phyloP scores from a whole-genome alignment of 2,329 filamentous ascomycete species.

The Fusarium secorum region DNA sequence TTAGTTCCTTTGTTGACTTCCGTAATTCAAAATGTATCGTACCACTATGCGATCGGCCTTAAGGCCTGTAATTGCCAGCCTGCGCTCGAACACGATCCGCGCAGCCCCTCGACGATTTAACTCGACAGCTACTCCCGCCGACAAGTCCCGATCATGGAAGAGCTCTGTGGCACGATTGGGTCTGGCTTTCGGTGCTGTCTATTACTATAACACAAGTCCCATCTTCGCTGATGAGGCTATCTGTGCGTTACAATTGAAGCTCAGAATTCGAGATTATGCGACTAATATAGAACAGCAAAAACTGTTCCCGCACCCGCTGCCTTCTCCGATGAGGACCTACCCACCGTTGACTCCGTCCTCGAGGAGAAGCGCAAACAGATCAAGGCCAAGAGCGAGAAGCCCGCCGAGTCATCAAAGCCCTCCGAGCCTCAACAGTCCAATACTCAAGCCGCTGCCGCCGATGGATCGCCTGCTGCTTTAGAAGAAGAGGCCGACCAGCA shows the following conservation, averaged over 20 bases:
- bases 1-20: constrained; percentile 6
- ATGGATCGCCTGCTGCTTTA: constrained; percentile 60
- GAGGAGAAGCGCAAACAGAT: constrained; percentile 67
- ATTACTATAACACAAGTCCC: constrained; percentile 92
- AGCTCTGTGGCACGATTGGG: constrained; percentile 76
- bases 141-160: constrained; percentile 84
- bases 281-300: constrained; percentile 38
- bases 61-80: constrained; percentile 52
- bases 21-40: constrained; percentile 57
- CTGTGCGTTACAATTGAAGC: constrained; percentile 61
- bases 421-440: constrained; percentile 42
- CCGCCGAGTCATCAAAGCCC: constrained; percentile 26
- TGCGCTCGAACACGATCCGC: constrained; percentile 51
- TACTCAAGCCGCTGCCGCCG: constrained; percentile 39
- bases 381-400: constrained; percentile 43
- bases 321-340: constrained; percentile 65
- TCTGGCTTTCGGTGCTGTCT: constrained; percentile 77
- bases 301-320: constrained; percentile 54
- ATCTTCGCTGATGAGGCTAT: constrained; percentile 84
- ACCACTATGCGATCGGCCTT: constrained; percentile 58
- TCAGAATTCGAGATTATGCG: neutral
- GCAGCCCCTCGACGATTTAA: constrained; percentile 58
- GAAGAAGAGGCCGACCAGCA: constrained; percentile 86
- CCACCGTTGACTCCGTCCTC: constrained; percentile 72
- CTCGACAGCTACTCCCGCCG: constrained; percentile 61